Evolutionary conservation across 2,329 filamentous ascomycete species (phyloP), one percentile per base, ranked within the genome.

Genomic region (Ceratocystis colombiana): DNA sequence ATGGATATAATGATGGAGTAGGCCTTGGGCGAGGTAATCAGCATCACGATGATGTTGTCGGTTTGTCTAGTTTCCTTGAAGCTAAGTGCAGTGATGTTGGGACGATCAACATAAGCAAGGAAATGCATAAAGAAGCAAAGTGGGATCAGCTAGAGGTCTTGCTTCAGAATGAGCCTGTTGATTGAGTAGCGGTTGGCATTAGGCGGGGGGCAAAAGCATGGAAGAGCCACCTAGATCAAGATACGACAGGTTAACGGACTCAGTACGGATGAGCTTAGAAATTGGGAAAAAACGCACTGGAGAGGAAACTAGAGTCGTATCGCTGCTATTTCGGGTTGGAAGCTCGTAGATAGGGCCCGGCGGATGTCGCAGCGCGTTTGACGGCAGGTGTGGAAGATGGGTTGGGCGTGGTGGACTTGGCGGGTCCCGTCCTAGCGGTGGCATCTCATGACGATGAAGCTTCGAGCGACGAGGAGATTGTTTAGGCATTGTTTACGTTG

Each of bases 21-120:
- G 71, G 88, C 78, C 71, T 80, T 77, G 64, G 80, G 78, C 1
- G 81, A 83, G 81, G 88, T 87, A 69, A 78, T 70, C 1, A 85
- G 85, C 71, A 84, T 80, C 20, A 79, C 77, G 45, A 88, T 79
- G 70, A 89, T 79, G 74, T 88, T 84, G 72, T 88, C 77, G 57
- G 78, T 73, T 0, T 80, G 81, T 10, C 82, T 77, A 22, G 79
- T 76, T 72, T 89, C 88, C 68, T 88, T 77, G 30, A 88, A 82
- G 73, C 83, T 85, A 53, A 85, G 84, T 72, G 87, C 87, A 71
- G 84, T 85, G 67, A 89, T 88, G 73, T 88, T 89, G 66, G 83
- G 81, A 55, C 84, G 78, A 73, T 88, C 86, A 28, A 88, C 79
- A 72, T 86, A 88, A 74, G 83, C 86, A 25, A 88, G 78, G 59